phyloP scores from a whole-genome alignment of 2,329 filamentous ascomycete species.

The Colletotrichum salicis region DNA sequence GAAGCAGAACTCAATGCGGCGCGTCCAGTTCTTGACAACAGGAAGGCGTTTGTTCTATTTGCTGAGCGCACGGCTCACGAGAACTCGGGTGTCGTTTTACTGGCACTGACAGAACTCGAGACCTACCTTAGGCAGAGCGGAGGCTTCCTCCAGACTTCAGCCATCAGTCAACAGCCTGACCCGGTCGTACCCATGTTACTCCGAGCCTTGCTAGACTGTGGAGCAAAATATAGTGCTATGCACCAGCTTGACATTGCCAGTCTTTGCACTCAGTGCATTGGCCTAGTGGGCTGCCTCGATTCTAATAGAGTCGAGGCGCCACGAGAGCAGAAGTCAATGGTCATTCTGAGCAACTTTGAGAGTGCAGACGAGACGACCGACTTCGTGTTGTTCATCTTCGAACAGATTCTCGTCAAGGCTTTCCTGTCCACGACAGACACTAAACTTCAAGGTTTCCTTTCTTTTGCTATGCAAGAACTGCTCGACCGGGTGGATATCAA shows the following conservation, averaged over 20 bases:
- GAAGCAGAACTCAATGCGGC: conserved; percentile 73
- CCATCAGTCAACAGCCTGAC: conserved; percentile 86
- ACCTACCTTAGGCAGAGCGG: conserved; percentile 79
- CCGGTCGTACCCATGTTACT: conserved; percentile 76
- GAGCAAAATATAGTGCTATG: conserved; percentile 79
- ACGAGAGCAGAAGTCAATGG: conserved; percentile 82
- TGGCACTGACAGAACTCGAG: conserved; percentile 81
- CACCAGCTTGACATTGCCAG: conserved; percentile 72
- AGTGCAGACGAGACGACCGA: conserved; percentile 81
- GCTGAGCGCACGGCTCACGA: conserved; percentile 81
- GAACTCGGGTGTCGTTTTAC: conserved; percentile 84
- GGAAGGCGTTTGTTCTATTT: conserved; percentile 64
- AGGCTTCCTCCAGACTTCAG: conserved; percentile 80
- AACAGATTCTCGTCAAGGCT: conserved; percentile 88
- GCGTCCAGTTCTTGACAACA: conserved; percentile 69
- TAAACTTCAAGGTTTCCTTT: conserved; percentile 87
- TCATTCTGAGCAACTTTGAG: conserved; percentile 89
- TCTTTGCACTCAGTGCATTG: conserved; percentile 84
- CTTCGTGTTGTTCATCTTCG: conserved; percentile 86
- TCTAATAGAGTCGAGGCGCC: conserved; percentile 87
- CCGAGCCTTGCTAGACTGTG: conserved; percentile 85
- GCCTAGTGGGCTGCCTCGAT: conserved; percentile 90
- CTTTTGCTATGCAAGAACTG: conserved; percentile 93
- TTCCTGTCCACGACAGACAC: conserved; percentile 93
- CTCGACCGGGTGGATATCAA: conserved; percentile 81